These are phyloP conservation scores for Populus hybrid DNA, from an alignment of 441 rosid genomes.

Conservation along the genomic window DNA sequence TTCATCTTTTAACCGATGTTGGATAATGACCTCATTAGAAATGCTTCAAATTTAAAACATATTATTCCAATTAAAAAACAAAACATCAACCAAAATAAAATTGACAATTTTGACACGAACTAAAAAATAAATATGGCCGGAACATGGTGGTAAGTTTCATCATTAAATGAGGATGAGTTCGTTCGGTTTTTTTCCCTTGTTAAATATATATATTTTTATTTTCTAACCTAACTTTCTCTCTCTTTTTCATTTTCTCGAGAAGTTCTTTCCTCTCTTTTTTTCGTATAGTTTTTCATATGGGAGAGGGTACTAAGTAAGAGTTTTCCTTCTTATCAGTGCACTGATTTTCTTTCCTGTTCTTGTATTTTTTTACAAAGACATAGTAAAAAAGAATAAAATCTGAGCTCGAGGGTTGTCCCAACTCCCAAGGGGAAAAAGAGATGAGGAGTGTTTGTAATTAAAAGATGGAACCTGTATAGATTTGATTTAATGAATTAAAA, in stretches of 20 bases:
- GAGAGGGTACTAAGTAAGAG: background rate
- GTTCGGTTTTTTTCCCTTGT: background rate
- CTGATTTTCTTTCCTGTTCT: background rate
- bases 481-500: too few species aligned
- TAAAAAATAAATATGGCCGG: background rate
- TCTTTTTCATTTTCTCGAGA: background rate
- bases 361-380: too few species aligned
- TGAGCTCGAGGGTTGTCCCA: background rate
- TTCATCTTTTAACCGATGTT: rapidly evolving
- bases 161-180: background rate
- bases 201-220: too few species aligned
- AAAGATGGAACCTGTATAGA: too few species aligned
- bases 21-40: rapidly evolving
- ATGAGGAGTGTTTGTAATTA: background rate
- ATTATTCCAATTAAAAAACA: too few species aligned
- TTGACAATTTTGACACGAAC: background rate
- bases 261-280: background rate
- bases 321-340: background rate
- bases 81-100: too few species aligned
- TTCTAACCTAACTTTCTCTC: background rate
- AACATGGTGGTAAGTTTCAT: background rate
- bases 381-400: too few species aligned
- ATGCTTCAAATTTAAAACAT: too few species aligned
- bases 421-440: too few species aligned
- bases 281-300: background rate